Percentiles rank a stretch among this genome's conserved stretches.
phyloP scores from a whole-genome alignment of 1,284 basidiomycete species.

The Ceratobasidium sp. region DNA sequence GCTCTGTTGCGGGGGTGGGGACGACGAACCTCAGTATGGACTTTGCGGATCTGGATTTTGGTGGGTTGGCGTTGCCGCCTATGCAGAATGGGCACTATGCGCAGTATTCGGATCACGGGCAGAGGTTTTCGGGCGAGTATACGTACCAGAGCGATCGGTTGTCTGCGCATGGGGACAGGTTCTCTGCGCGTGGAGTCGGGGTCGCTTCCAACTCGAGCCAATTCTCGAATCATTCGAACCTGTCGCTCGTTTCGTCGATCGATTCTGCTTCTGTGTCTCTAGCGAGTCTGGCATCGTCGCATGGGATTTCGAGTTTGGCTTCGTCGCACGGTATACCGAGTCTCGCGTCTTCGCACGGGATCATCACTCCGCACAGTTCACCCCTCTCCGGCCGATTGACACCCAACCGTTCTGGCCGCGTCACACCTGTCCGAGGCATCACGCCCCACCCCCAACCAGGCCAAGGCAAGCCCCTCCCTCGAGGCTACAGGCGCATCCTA shows the following conservation, averaged over 20 bases:
- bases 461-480: constrained; percentile 27
- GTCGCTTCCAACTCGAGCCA: constrained; percentile 35
- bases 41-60: constrained; percentile 41
- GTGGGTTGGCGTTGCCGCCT: constrained; percentile 12
- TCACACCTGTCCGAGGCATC: constrained; percentile 29
- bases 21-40: constrained; percentile 31
- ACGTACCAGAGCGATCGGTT: neutral
- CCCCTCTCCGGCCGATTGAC: constrained; percentile 35
- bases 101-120: constrained; percentile 24
- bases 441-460: neutral
- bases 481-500: constrained; percentile 38
- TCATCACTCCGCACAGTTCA: constrained; percentile 12
- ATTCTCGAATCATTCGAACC: constrained; percentile 42
- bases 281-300: constrained; percentile 29
- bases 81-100: constrained; percentile 12
- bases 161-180: constrained; percentile 1
- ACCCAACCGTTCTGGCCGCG: constrained; percentile 27
- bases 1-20: constrained; percentile 27
- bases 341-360: constrained; percentile 24
- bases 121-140: constrained; percentile 36
- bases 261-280: constrained; percentile 41
- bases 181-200: neutral
- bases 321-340: constrained; percentile 36
- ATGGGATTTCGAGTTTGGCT: constrained; percentile 30
- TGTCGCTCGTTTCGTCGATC: constrained; percentile 41